These are phyloP conservation scores for Smallanthus sonchifolius DNA, from an alignment of 129 eudicot species.

Conservation along the genomic window DNA sequence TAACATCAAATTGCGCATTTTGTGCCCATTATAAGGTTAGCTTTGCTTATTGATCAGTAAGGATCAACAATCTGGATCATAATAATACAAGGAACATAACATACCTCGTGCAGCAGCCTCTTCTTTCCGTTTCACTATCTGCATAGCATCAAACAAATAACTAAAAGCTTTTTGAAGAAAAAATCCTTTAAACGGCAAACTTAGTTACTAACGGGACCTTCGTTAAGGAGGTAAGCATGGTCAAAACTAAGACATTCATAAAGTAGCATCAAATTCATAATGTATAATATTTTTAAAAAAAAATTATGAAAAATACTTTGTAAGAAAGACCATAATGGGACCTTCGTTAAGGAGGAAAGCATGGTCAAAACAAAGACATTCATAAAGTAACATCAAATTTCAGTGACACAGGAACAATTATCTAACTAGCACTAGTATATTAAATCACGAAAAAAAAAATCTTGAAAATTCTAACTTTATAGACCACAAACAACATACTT, in stretches of 20 bases:
- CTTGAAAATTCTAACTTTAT: background rate
- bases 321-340: background rate
- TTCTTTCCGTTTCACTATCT: constrained; percentile 83
- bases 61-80: background rate
- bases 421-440: background rate
- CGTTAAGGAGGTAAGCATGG: too few species aligned
- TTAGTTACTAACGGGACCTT: background rate
- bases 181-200: background rate
- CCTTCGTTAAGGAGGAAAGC: background rate
- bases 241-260: too few species aligned
- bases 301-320: background rate
- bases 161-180: background rate
- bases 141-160: constrained; percentile 33
- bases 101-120: constrained; percentile 92
- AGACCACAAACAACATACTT: background rate
- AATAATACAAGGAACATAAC: constrained; percentile 5
- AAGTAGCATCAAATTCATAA: too few species aligned
- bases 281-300: background rate
- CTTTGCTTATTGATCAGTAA: constrained; percentile 4
- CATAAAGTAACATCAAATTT: background rate
- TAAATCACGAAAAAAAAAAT: background rate
- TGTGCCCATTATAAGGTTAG: background rate
- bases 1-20: background rate
- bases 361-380: background rate
- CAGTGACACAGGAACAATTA: background rate